A percentile compares a stretch with the other conserved stretches of the same genome.
Evolutionary conservation across 148 eudicot genomes (phyloP).

Genomic region (Rhododendron mucronatum): DNA sequence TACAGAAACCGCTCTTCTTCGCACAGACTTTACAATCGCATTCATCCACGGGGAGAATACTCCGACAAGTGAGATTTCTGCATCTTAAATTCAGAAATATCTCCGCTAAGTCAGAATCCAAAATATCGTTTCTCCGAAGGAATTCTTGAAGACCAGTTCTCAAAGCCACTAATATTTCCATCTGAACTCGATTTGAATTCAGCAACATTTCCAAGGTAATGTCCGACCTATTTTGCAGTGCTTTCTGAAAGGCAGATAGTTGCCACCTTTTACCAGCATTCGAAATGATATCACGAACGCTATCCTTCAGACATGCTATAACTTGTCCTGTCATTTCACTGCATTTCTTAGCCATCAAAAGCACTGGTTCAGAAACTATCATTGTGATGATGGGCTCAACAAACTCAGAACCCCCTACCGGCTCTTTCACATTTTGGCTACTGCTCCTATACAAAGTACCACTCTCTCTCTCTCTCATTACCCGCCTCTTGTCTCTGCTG

Average conservation of each 20-base stretch:
- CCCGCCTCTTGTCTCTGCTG: slow-evolving; percentile 45
- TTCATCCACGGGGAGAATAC: slow-evolving; percentile 83
- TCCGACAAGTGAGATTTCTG: slow-evolving; percentile 67
- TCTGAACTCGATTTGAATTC: slow-evolving; percentile 60
- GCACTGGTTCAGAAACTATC: slow-evolving; percentile 71
- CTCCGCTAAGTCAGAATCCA: slow-evolving; percentile 69
- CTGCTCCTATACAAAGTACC: slow-evolving; percentile 41
- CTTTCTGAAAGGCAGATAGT: slow-evolving; percentile 55
- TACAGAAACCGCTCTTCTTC: slow-evolving; percentile 72
- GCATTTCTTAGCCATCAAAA: slow-evolving; percentile 56
- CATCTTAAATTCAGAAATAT: slow-evolving; percentile 74
- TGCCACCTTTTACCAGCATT: slow-evolving; percentile 55
- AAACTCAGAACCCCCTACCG: slow-evolving; percentile 47
- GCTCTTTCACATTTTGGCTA: slow-evolving; percentile 43
- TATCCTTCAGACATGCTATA: slow-evolving; percentile 50
- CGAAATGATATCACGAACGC: slow-evolving; percentile 49
- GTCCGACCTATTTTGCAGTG: slow-evolving; percentile 62
- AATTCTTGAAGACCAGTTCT: slow-evolving; percentile 63
- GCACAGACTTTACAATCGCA: slow-evolving; percentile 88
- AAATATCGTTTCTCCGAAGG: slow-evolving; percentile 42
- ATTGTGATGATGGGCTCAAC: slow-evolving; percentile 60
- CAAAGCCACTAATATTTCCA: slow-evolving; percentile 69
- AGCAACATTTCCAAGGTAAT: slow-evolving; percentile 59
- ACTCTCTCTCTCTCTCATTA: slow-evolving; percentile 42
- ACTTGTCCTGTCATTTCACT: slow-evolving; percentile 59